These are phyloP conservation scores for Aspergillus transmontanensis DNA, from an alignment of 2,329 filamentous ascomycete genomes.

Conservation along the genomic window DNA sequence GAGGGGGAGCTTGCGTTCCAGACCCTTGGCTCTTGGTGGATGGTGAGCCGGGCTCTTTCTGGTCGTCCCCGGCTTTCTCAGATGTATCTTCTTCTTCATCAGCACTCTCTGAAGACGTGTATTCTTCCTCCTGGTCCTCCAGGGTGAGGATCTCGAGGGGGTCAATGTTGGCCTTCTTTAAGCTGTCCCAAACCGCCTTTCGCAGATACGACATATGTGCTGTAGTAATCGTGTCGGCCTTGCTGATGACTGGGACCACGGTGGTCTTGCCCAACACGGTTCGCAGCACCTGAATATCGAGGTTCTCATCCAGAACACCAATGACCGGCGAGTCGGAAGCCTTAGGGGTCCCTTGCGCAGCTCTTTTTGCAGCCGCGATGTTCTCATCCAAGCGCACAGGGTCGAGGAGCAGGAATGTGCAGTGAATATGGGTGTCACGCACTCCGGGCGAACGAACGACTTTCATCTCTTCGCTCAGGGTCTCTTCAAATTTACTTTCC, in stretches of 20 bases:
- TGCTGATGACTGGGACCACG: conserved; percentile 92
- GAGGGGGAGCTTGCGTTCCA: conserved; percentile 46
- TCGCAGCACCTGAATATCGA: conserved; percentile 88
- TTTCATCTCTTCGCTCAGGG: conserved; percentile 96
- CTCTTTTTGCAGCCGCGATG: conserved; percentile 66
- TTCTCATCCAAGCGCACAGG: conserved; percentile 83
- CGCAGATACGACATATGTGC: conserved; percentile 93
- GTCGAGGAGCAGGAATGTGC: conserved; percentile 89
- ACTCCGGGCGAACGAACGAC: conserved; percentile 89
- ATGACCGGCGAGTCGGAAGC: conserved; percentile 46
- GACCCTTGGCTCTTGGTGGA: conserved; percentile 37
- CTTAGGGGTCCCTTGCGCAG: conserved; percentile 57
- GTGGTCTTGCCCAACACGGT: conserved; percentile 91
- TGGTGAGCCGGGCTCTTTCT: conserved; percentile 21
- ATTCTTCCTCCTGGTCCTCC: conserved; percentile 70
- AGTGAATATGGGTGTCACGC: conserved; percentile 96
- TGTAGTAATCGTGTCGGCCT: conserved; percentile 94
- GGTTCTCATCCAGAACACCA: conserved; percentile 78
- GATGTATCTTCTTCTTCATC: conserved; percentile 44
- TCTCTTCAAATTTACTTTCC: conserved; percentile 98
- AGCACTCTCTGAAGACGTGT: conserved; percentile 53
- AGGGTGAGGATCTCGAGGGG: conserved; percentile 84
- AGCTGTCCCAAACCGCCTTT: conserved; percentile 82
- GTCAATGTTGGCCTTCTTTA: conserved; percentile 84
- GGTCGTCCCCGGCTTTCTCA: conserved; percentile 30